A percentile compares a stretch with the other conserved stretches of the same genome.
These are phyloP conservation scores for Pythium pectinolyticum DNA, from an alignment of 352 stramenopile genomes.

Conservation along the genomic window DNA sequence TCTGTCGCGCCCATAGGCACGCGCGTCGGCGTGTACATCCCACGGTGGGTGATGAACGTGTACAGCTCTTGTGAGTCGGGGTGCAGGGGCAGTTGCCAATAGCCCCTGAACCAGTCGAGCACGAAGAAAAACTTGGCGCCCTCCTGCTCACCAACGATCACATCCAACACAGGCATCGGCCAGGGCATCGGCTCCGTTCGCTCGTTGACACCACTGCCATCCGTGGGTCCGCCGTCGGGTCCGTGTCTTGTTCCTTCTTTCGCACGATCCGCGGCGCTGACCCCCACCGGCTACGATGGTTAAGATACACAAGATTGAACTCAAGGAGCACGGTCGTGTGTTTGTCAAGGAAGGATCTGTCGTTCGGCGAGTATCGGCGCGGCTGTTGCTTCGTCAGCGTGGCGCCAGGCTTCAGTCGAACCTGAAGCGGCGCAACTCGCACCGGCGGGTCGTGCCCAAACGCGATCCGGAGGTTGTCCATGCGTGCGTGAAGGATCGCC, in stretches of 20 bases:
- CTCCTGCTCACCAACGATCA: conserved; percentile 3
- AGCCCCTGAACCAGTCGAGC: conserved; percentile 16
- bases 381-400: not conserved
- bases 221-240: conserved; percentile 20
- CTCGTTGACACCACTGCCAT: conserved; percentile 11
- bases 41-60: conserved; percentile 14
- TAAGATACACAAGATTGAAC: not conserved
- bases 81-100: conserved; percentile 13
- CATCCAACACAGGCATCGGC: conserved; percentile 22
- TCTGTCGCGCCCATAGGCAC: conserved; percentile 24
- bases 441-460: not conserved
- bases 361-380: not conserved
- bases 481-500: too few relatives aligned
- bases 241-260: conserved; percentile 1
- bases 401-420: not conserved
- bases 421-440: not conserved
- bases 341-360: not conserved
- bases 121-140: conserved; percentile 9
- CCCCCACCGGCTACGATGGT: not conserved
- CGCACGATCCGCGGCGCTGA: not conserved
- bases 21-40: conserved; percentile 6
- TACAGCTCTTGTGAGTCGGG: conserved; percentile 3
- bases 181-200: conserved; percentile 24
- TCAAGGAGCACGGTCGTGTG: not conserved
- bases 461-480: not conserved